Percentiles rank a stretch among this genome's conserved stretches.
Conservation (phyloP, 352 stramenopile genomes). For the Phytopythium aichiense region DNA sequence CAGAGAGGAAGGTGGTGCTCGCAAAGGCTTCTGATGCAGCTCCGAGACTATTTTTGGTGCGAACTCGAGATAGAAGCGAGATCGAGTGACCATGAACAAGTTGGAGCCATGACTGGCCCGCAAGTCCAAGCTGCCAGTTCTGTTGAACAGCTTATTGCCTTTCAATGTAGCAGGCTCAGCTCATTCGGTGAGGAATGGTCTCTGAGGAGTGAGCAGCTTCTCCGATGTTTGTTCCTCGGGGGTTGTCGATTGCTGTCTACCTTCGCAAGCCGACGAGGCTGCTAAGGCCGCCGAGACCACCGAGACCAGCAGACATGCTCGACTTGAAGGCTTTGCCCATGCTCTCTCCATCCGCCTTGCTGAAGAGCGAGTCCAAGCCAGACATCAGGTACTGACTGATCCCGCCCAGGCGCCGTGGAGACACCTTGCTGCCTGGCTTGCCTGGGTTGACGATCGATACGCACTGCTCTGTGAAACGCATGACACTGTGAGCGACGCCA, state of each 20-base stretch:
- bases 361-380: constrained; percentile 1
- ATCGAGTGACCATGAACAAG: background rate
- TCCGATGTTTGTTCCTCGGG: too few relatives aligned
- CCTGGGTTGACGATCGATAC: constrained; percentile 25
- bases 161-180: too few relatives aligned
- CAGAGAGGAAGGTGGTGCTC: background rate
- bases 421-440: background rate
- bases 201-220: too few relatives aligned
- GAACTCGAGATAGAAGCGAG: background rate
- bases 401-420: background rate
- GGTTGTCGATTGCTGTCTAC: background rate
- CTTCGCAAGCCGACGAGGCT: background rate
- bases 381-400: background rate
- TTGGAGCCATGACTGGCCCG: background rate
- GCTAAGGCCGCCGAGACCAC: background rate
- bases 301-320: background rate
- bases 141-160: too few relatives aligned
- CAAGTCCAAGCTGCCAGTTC: too few relatives aligned
- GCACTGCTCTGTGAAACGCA: constrained; percentile 21
- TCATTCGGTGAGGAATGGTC: too few relatives aligned
- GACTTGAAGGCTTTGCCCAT: background rate
- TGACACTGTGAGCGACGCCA: background rate
- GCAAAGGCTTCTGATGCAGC: background rate
- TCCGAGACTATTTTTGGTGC: background rate
- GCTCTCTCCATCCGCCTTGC: background rate